phyloP scores from a whole-genome alignment of 805 yeast genomes.

The Naumovozyma castellii region DNA sequence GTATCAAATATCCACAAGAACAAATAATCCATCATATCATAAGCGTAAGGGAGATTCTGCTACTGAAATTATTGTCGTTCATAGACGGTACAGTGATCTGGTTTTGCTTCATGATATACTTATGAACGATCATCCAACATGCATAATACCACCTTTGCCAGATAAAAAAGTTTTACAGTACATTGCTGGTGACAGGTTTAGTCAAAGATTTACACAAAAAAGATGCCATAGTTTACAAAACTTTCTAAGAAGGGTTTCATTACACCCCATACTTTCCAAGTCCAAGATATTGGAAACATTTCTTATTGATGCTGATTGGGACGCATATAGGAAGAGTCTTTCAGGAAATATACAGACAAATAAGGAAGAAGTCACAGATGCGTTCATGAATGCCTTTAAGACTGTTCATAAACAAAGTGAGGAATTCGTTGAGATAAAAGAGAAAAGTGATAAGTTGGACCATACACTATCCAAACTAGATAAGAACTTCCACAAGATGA shows the following conservation, averaged over 20 bases:
- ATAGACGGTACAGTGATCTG: conserved; percentile 79
- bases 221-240: conserved; percentile 73
- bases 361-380: conserved; percentile 75
- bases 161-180: conserved; percentile 87
- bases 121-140: conserved; percentile 69
- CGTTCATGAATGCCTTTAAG: conserved; percentile 88
- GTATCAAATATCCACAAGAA: conserved; percentile 28
- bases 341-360: conserved; percentile 18
- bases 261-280: conserved; percentile 62
- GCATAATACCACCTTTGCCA: conserved; percentile 88
- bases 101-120: conserved; percentile 67
- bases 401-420: conserved; percentile 57
- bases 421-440: conserved; percentile 76
- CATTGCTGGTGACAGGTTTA: conserved; percentile 86
- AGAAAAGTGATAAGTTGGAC: conserved; percentile 72
- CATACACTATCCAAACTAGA: conserved; percentile 76
- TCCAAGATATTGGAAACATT: conserved; percentile 45
- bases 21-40: conserved; percentile 22
- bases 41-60: conserved; percentile 7
- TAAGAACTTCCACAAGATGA: conserved; percentile 61
- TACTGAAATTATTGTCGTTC: conserved; percentile 23
- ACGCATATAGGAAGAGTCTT: conserved; percentile 23
- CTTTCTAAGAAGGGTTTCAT: conserved; percentile 61
- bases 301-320: conserved; percentile 28
- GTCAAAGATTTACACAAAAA: conserved; percentile 72